These are phyloP conservation scores for Metschnikowia sp. DNA, from an alignment of 805 yeast species.

Conservation along the genomic window DNA sequence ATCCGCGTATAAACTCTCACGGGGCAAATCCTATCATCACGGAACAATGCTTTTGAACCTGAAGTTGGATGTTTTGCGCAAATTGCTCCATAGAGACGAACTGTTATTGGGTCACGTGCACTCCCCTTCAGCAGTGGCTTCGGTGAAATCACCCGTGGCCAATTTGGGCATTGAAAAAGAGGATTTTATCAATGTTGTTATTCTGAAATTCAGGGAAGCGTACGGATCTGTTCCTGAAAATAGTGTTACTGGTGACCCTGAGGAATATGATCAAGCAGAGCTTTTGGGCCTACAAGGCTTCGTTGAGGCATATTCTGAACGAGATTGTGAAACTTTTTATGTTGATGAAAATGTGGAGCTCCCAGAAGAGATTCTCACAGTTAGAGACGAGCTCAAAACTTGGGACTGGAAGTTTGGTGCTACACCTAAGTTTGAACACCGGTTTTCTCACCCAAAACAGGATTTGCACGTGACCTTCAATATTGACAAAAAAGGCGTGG, in stretches of 20 bases:
- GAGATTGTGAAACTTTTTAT: conserved; percentile 12
- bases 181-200: conserved; percentile 45
- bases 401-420: conserved; percentile 78
- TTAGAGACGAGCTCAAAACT: conserved; percentile 40
- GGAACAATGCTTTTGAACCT: conserved; percentile 88
- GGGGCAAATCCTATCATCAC: conserved; percentile 85
- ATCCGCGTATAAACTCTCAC: conserved; percentile 83
- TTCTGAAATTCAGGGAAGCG: conserved; percentile 34
- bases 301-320: conserved; percentile 17
- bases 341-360: conserved; percentile 26
- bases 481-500: conserved; percentile 45
- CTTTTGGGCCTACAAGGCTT: conserved; percentile 34
- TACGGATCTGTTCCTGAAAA: conserved; percentile 21
- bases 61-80: conserved; percentile 53
- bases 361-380: conserved; percentile 39
- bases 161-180: conserved; percentile 52
- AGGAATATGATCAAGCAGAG: conserved; percentile 26
- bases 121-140: conserved; percentile 56
- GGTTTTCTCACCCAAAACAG: conserved; percentile 32
- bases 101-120: conserved; percentile 38
- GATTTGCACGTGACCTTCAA: conserved; percentile 32
- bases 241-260: not conserved
- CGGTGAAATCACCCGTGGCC: conserved; percentile 77
- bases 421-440: conserved; percentile 71
- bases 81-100: conserved; percentile 52